A percentile compares a stretch with the other conserved stretches of the same genome.
These are phyloP conservation scores for Thelonectria olida DNA, from an alignment of 2,329 filamentous ascomycete genomes.

Conservation along the genomic window DNA sequence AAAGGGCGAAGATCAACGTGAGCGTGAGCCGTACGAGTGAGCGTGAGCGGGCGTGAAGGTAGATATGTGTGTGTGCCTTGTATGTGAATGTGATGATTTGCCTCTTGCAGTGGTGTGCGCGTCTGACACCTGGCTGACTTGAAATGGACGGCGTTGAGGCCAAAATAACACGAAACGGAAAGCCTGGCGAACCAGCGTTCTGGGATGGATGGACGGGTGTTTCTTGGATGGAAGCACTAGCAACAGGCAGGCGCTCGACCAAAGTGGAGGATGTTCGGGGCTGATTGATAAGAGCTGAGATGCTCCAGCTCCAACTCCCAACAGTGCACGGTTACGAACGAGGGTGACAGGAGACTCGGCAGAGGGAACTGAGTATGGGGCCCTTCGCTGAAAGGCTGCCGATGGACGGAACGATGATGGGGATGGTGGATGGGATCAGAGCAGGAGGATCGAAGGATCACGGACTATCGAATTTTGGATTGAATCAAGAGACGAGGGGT, in stretches of 20 bases:
- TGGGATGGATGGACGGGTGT: slow-evolving; percentile 8
- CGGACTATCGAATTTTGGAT: slow-evolving; percentile 11
- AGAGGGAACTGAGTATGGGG: slow-evolving; percentile 14
- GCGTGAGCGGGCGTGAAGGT: not conserved
- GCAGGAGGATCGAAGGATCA: slow-evolving; percentile 12
- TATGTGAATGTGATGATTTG: slow-evolving; percentile 12
- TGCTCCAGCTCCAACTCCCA: slow-evolving; percentile 1
- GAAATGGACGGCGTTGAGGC: slow-evolving; percentile 6
- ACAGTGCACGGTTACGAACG: slow-evolving; percentile 10
- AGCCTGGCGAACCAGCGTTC: slow-evolving; percentile 6
- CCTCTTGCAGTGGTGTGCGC: slow-evolving; percentile 7
- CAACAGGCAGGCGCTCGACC: slow-evolving; percentile 6
- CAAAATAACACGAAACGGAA: slow-evolving; percentile 6
- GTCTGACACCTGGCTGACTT: slow-evolving; percentile 23
- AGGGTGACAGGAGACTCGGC: slow-evolving; percentile 6
- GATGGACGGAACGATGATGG: slow-evolving; percentile 1
- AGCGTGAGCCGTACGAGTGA: slow-evolving; percentile 8
- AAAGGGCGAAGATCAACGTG: not conserved
- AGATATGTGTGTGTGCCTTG: not conserved
- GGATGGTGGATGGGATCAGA: not conserved
- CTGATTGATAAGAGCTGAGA: slow-evolving; percentile 22
- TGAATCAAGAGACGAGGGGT: not conserved
- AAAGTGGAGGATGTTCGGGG: slow-evolving; percentile 2
- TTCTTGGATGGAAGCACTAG: slow-evolving; percentile 7
- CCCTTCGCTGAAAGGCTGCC: not conserved